Evolutionary conservation across 2,329 filamentous ascomycete genomes (phyloP).

Genomic region (Fusarium sp.): DNA sequence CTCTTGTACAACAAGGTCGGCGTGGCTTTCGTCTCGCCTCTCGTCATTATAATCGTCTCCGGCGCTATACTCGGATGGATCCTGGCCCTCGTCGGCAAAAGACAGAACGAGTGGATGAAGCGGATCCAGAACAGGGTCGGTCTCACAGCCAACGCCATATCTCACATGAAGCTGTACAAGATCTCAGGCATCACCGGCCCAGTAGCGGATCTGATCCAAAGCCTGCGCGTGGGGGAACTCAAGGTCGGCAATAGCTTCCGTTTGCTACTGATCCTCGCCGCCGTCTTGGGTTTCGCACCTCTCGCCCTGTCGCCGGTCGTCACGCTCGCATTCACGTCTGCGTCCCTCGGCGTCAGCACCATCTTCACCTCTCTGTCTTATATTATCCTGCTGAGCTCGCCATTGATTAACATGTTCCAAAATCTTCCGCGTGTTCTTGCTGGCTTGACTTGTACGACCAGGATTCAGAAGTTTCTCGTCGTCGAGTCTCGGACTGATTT

Average conservation of each 20-base stretch:
- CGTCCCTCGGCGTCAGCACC: conserved; percentile 40
- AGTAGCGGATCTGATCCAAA: conserved; percentile 46
- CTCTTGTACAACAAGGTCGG: conserved; percentile 61
- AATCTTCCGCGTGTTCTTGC: conserved; percentile 48
- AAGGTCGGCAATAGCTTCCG: conserved; percentile 44
- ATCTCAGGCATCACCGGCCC: conserved; percentile 46
- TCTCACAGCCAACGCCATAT: conserved; percentile 46
- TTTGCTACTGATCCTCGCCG: conserved; percentile 37
- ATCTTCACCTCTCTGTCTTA: conserved; percentile 52
- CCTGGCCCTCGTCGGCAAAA: conserved; percentile 27
- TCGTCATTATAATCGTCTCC: conserved; percentile 55
- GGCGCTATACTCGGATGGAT: conserved; percentile 29
- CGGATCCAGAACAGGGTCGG: conserved; percentile 51
- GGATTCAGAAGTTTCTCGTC: conserved; percentile 55
- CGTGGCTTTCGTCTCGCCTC: conserved; percentile 59
- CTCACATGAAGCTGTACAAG: conserved; percentile 50
- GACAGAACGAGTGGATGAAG: conserved; percentile 52
- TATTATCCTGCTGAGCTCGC: conserved; percentile 49
- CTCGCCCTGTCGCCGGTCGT: conserved; percentile 50
- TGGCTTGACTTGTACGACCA: conserved; percentile 47
- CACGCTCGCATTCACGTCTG: conserved; percentile 48
- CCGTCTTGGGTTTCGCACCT: conserved; percentile 49
- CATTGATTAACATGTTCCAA: conserved; percentile 49
- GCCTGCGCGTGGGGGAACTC: conserved; percentile 47
- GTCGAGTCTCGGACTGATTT: conserved; percentile 41